Base-by-base conservation (phyloP, 1,284 basidiomycete species). In the Cutaneotrichosporon mucoides region DNA sequence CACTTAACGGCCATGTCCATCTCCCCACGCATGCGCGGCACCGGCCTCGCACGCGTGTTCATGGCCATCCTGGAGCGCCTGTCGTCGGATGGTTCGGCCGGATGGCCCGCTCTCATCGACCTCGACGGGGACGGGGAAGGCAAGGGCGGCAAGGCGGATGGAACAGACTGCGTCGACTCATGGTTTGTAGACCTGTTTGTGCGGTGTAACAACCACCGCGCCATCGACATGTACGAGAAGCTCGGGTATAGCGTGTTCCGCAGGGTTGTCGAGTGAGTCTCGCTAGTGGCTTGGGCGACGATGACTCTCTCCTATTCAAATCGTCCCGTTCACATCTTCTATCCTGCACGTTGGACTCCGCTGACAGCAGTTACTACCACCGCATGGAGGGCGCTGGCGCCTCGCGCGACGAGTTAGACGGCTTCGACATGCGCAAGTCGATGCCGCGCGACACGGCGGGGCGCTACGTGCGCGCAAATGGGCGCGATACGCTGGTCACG, bases 121-220 rank as follows among this genome's bases (percentile, higher is more conserved):
- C 24, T 24, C 24, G 24, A 24, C 24, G 24, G 24, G 24, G 15
- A 42, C 34, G 49, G 44, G n/a, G 42, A 43, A 48, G 12, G 46
- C 24, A 24, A 45, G 7, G 35, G 33, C n/a, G 16, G 24, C 24
- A 34, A 46, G 37, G 36, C 49, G 3, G 59, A 60, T 38, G 15
- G 13, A 11, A 46, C 57, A 42, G 74, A 77, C 55, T 69, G 67
- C 11, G 73, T 74, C 16, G 69, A 78, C 61, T 73, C 76, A 16
- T 79, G 67, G 68, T 79, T 79, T 58, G 71, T 78, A 47, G 78
- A 79, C 57, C 65, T 79, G 15, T 79, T 79, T 48, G 78, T 79
- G 44, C 58, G 78, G 49, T 77, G 76, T 62, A 78, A 76, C 61
- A 79, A 79, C 60, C 56, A 57, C 13, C 64, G 76, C 44, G 78